Conservation (phyloP, 2,329 filamentous ascomycete genomes). For the Leptographium galeiforme region DNA sequence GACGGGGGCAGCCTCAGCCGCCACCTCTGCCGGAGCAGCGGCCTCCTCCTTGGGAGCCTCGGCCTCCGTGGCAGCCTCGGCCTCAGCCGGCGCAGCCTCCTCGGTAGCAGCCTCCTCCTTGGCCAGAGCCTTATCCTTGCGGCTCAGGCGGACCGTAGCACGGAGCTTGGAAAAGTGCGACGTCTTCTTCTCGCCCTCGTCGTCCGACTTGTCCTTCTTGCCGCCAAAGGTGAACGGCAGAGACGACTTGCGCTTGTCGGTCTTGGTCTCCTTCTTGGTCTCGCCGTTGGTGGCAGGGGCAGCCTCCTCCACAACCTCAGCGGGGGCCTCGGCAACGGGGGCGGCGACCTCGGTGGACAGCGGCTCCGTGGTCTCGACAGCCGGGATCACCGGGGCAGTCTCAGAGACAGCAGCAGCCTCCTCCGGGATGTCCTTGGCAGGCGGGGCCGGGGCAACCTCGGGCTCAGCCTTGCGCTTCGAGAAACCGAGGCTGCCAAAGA, state of each 20-base stretch:
- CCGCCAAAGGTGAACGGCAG: conserved; percentile 55
- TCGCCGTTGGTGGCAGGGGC: conserved; percentile 36
- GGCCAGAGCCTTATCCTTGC: conserved; percentile 29
- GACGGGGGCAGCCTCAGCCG: conserved; percentile 12
- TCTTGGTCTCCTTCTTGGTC: conserved; percentile 51
- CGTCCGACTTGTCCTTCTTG: conserved; percentile 63
- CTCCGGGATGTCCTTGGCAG: conserved; percentile 28
- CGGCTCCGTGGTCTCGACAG: conserved; percentile 42
- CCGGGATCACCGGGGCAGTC: conserved; percentile 44
- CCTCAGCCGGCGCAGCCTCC: conserved; percentile 21
- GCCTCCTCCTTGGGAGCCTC: conserved; percentile 10
- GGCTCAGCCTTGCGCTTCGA: conserved; percentile 45
- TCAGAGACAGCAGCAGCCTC: conserved; percentile 32
- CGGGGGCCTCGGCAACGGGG: conserved; percentile 31
- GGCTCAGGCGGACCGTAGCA: conserved; percentile 38
- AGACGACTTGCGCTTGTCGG: conserved; percentile 71
- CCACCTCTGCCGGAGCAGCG: conserved; percentile 15
- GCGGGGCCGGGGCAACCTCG: conserved; percentile 26
- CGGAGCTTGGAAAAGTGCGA: conserved; percentile 48
- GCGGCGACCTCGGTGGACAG: conserved; percentile 39
- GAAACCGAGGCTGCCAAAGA: conserved; percentile 40
- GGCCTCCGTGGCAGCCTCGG: conserved; percentile 5
- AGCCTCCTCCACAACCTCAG: conserved; percentile 21
- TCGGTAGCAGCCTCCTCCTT: conserved; percentile 28
- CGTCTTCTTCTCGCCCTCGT: conserved; percentile 50